A percentile compares a stretch with the other conserved stretches of the same genome.
These are phyloP conservation scores for Canna indica DNA, from an alignment of 176 grass and related monocot species.

Conservation along the genomic window DNA sequence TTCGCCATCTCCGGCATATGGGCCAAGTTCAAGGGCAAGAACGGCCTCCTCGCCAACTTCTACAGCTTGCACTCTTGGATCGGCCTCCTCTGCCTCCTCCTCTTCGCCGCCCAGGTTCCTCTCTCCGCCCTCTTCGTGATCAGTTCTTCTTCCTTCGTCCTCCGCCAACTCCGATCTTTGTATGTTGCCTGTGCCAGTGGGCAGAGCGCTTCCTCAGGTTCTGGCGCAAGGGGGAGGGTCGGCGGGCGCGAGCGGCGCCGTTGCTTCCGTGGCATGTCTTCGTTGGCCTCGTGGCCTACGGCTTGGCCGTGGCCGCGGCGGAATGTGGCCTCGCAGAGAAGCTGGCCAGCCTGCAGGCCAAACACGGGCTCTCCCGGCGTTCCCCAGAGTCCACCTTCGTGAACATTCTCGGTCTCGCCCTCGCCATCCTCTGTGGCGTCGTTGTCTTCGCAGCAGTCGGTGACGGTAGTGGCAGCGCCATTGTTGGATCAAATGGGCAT, in stretches of 20 bases:
- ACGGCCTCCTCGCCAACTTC: slow-evolving; percentile 10
- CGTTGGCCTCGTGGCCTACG: neutral
- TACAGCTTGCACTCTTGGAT: slow-evolving; percentile 13
- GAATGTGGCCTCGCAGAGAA: slow-evolving; percentile 1
- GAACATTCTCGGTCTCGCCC: neutral
- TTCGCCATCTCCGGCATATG: neutral
- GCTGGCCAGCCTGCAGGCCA: slow-evolving; percentile 1
- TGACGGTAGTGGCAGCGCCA: neutral
- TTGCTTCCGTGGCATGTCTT: neutral
- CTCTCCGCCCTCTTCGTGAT: neutral
- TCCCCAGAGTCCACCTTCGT: neutral
- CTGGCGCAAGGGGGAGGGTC: neutral
- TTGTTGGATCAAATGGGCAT: neutral
- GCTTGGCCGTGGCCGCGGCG: neutral
- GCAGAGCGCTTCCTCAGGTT: neutral
- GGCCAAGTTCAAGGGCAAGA: slow-evolving; percentile 3
- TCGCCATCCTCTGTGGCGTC: slow-evolving; percentile 3
- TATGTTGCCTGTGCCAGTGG: neutral
- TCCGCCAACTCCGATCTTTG: neutral
- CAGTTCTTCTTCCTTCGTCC: neutral
- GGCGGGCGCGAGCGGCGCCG: neutral
- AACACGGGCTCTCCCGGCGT: neutral
- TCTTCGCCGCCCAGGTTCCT: slow-evolving; percentile 12
- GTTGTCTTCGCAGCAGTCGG: neutral
- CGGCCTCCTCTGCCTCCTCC: slow-evolving; percentile 8